Evolutionary conservation across 768 basidiomycete genomes (phyloP).

Genomic region (Kwoniella bestiolae): DNA sequence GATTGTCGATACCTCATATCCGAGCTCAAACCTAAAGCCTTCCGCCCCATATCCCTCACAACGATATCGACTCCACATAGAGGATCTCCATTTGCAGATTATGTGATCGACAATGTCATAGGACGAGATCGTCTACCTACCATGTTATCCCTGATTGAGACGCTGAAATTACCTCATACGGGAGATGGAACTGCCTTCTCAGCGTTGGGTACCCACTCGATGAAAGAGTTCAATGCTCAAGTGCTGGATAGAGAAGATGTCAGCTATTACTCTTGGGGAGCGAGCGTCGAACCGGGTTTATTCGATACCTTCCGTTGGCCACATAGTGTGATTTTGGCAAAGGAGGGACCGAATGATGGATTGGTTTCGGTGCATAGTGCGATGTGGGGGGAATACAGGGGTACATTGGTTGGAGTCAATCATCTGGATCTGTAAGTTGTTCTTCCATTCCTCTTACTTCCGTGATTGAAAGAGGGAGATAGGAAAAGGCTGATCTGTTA

Average conservation of each 20-base stretch:
- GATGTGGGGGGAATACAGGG: conserved; percentile 93
- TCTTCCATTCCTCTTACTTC: too few species aligned
- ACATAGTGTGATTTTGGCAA: conserved; percentile 77
- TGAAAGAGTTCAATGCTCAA: conserved; percentile 85
- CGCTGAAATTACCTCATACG: conserved; percentile 81
- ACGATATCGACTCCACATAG: conserved; percentile 95
- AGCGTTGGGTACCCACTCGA: conserved; percentile 78
- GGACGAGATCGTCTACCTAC: conserved; percentile 59
- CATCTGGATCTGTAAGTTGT: conserved; percentile 65
- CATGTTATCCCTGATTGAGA: conserved; percentile 64
- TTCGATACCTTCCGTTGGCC: conserved; percentile 84
- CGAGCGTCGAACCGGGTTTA: conserved; percentile 81
- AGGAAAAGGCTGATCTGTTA: too few species aligned
- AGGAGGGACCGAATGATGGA: conserved; percentile 93
- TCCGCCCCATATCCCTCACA: conserved; percentile 82
- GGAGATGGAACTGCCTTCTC: conserved; percentile 95
- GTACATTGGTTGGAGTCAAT: conserved; percentile 87
- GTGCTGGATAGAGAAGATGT: conserved; percentile 79
- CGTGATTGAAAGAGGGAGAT: too few species aligned
- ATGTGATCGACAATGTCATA: conserved; percentile 60
- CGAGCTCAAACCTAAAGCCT: conserved; percentile 74
- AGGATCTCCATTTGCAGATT: conserved; percentile 90
- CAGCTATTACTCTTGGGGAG: conserved; percentile 94
- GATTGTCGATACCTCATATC: conserved; percentile 90
- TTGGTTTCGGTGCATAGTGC: conserved; percentile 85